phyloP scores from a whole-genome alignment of 1,139 yeast species.

The Magnusiomyces ingens region DNA sequence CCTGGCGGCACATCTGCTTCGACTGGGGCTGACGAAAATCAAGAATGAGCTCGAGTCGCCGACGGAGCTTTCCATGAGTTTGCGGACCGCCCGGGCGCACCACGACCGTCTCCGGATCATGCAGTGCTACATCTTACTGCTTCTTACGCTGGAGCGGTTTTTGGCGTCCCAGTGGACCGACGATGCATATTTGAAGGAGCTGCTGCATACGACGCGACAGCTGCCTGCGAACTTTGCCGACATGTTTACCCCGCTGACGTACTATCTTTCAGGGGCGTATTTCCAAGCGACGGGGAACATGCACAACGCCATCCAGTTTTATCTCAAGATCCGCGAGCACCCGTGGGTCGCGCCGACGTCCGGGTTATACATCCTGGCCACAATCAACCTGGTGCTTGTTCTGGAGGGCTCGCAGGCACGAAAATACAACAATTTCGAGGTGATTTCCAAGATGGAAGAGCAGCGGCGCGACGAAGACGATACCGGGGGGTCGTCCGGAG shows the following conservation, averaged over 20 bases:
- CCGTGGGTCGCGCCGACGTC: conserved; percentile 1
- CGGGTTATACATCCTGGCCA: conserved; percentile 14
- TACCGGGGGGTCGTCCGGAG: neutral
- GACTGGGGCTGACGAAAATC: conserved; percentile 7
- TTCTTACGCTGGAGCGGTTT: conserved; percentile 13
- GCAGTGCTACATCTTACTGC: conserved; percentile 12
- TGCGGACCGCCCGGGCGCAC: neutral
- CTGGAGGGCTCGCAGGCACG: conserved; percentile 14
- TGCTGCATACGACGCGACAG: conserved; percentile 10
- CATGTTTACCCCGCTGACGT: conserved; percentile 14
- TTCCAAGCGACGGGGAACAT: conserved; percentile 17
- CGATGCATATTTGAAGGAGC: conserved; percentile 11
- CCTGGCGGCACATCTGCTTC: conserved; percentile 6
- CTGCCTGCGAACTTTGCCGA: conserved; percentile 12
- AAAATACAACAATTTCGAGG: conserved; percentile 11
- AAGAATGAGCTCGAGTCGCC: conserved; percentile 11
- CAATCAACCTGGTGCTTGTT: conserved; percentile 12
- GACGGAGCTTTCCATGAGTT: neutral
- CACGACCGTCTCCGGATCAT: conserved; percentile 10
- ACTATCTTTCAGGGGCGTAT: conserved; percentile 15
- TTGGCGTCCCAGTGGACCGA: conserved; percentile 13
- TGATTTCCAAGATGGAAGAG: conserved; percentile 7
- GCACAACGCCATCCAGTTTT: conserved; percentile 16
- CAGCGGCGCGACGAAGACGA: neutral
- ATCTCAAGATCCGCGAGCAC: conserved; percentile 12